A percentile compares a stretch with the other conserved stretches of the same genome.
phyloP scores from a whole-genome alignment of 192 early-diverging fungal species.

The Radiomyces spectabilis region DNA sequence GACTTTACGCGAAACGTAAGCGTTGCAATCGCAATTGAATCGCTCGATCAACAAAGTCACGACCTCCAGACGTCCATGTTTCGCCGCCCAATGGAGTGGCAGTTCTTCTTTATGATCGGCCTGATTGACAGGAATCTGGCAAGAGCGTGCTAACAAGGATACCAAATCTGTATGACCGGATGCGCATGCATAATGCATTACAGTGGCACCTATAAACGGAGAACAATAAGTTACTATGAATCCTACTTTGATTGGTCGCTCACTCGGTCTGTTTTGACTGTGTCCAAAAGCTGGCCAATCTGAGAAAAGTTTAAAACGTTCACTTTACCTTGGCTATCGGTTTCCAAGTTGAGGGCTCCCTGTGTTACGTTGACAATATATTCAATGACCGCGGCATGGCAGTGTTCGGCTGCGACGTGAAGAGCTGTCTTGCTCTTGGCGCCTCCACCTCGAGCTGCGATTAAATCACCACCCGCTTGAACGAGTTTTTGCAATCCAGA shows the following conservation, averaged over 20 bases:
- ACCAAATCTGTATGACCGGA: conserved; percentile 20
- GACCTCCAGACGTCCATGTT: conserved; percentile 22
- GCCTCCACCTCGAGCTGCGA: conserved; percentile 10
- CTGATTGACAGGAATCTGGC: conserved; percentile 9
- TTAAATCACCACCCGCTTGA: conserved; percentile 19
- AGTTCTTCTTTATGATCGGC: conserved; percentile 18
- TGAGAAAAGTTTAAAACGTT: too few relatives aligned
- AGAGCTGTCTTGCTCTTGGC: conserved; percentile 14
- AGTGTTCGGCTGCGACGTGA: conserved; percentile 20
- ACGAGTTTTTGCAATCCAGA: conserved; percentile 23
- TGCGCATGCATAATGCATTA: conserved; percentile 23
- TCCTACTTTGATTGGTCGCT: too few relatives aligned
- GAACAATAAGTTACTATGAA: too few relatives aligned
- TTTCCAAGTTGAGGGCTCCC: not conserved
- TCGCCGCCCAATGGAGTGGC: conserved; percentile 28
- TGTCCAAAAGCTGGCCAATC: too few relatives aligned
- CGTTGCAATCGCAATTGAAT: conserved; percentile 21
- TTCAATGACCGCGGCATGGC: conserved; percentile 4
- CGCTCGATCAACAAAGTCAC: conserved; percentile 15
- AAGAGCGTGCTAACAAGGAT: conserved; percentile 6
- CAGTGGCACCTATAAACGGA: conserved; percentile 20
- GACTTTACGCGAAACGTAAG: conserved; percentile 19
- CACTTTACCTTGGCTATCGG: conserved; percentile 10
- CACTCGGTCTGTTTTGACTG: too few relatives aligned
- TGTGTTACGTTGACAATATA: conserved; percentile 9